Percentiles rank a stretch among this genome's conserved stretches.
Conservation (phyloP, 2,329 filamentous ascomycete species). For the Cordyceps sp. region DNA sequence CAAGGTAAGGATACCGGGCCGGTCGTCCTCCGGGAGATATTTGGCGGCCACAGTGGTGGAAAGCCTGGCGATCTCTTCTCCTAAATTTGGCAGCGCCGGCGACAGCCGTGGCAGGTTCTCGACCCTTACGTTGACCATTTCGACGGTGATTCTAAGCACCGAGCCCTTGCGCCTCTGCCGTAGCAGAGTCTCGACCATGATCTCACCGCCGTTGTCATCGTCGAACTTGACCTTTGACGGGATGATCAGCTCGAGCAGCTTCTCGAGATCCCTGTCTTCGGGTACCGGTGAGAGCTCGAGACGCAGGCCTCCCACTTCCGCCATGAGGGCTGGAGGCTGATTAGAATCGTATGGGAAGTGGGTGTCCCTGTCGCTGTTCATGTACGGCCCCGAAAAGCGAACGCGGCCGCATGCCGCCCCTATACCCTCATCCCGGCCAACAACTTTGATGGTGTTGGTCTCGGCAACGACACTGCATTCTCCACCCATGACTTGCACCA, state of each 20-base stretch:
- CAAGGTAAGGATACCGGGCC: constrained; percentile 72
- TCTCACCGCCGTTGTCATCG: constrained; percentile 79
- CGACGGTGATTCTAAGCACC: constrained; percentile 56
- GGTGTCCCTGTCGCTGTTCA: constrained; percentile 29
- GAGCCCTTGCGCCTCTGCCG: constrained; percentile 75
- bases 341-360: not conserved
- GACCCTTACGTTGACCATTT: constrained; percentile 45
- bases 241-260: constrained; percentile 70
- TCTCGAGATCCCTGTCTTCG: constrained; percentile 64
- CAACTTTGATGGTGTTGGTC: constrained; percentile 67
- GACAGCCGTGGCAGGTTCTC: constrained; percentile 47
- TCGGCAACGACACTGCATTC: constrained; percentile 59
- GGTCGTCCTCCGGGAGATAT: constrained; percentile 88
- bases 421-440: constrained; percentile 57
- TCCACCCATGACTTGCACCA: constrained; percentile 61
- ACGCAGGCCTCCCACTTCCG: constrained; percentile 48
- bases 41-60: constrained; percentile 70
- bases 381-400: constrained; percentile 55
- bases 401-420: constrained; percentile 60
- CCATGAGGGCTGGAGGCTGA: constrained; percentile 36
- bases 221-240: constrained; percentile 82
- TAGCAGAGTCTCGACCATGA: constrained; percentile 81
- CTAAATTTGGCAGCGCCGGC: constrained; percentile 47
- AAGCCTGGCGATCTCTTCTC: constrained; percentile 64
- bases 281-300: constrained; percentile 59